Evolutionary conservation across 495 filamentous ascomycete species (phyloP).

Genomic region (Poronia punctata): DNA sequence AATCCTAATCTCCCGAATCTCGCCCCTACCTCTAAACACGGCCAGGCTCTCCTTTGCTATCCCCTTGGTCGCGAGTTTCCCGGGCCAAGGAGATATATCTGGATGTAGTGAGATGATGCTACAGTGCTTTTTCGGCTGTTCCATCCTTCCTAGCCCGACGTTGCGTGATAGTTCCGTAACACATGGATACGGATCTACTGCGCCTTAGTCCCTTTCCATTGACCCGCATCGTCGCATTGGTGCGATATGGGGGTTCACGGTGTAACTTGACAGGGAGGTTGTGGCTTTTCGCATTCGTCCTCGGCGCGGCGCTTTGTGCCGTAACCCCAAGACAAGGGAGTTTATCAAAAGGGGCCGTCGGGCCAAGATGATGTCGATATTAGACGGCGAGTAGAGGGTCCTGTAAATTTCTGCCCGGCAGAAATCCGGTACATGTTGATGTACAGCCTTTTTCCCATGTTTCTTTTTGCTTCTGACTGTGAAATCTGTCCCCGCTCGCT

Average conservation of each 20-base stretch:
- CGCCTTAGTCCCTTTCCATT: conserved; percentile 12
- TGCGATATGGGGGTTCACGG: conserved; percentile 4
- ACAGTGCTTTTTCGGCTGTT: conserved; percentile 15
- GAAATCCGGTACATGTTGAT: conserved; percentile 16
- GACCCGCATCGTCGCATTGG: conserved; percentile 10
- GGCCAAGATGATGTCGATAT: conserved; percentile 13
- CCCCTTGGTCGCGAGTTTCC: conserved; percentile 5
- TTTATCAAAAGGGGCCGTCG: conserved; percentile 7
- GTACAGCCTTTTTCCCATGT: conserved; percentile 20
- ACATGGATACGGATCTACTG: background rate
- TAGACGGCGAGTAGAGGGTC: conserved; percentile 25
- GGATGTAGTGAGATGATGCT: conserved; percentile 27
- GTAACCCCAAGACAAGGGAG: conserved; percentile 10
- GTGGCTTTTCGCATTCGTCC: conserved; percentile 9
- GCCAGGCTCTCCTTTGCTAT: conserved; percentile 17
- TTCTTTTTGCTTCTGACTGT: conserved; percentile 14
- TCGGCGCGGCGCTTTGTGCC: conserved; percentile 25
- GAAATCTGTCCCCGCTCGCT: conserved; percentile 25
- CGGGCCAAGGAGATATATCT: conserved; percentile 11
- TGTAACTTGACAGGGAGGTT: conserved; percentile 5
- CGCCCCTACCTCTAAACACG: background rate
- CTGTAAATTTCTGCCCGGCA: conserved; percentile 22
- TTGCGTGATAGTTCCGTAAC: conserved; percentile 3
- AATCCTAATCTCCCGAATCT: background rate
- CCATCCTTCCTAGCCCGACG: conserved; percentile 16